Conservation (phyloP, 1,139 yeast species). For the Candida labiduridarum region DNA sequence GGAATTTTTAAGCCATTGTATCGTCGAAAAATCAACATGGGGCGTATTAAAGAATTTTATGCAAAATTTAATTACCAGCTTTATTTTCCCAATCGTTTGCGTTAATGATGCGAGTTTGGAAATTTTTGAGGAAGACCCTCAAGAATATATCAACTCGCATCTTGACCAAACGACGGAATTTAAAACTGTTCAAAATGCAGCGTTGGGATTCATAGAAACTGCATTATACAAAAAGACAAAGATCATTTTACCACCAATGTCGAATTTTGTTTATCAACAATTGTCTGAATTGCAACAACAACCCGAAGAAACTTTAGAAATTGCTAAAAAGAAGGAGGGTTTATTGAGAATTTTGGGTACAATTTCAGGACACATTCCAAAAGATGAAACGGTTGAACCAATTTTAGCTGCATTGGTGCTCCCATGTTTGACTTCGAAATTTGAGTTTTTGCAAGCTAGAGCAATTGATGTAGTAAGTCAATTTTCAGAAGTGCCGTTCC, state of each 20-base stretch:
- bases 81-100: conserved; percentile 77
- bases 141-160: conserved; percentile 81
- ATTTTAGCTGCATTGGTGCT: conserved; percentile 66
- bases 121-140: conserved; percentile 84
- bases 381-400: conserved; percentile 56
- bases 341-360: conserved; percentile 77
- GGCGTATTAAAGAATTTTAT: conserved; percentile 68
- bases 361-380: conserved; percentile 68
- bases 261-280: conserved; percentile 65
- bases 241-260: conserved; percentile 61
- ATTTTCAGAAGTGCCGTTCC: conserved; percentile 66
- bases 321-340: conserved; percentile 79
- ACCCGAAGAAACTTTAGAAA: conserved; percentile 48
- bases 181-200: conserved; percentile 69
- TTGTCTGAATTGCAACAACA: conserved; percentile 44
- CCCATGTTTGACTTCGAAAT: conserved; percentile 68
- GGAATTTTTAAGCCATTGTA: conserved; percentile 70
- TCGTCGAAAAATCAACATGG: conserved; percentile 73
- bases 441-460: conserved; percentile 80
- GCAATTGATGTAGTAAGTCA: conserved; percentile 77
- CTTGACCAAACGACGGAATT: conserved; percentile 67
- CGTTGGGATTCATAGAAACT: conserved; percentile 62
- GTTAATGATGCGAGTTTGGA: conserved; percentile 74
- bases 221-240: conserved; percentile 68
- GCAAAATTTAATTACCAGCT: conserved; percentile 64